Evolutionary conservation across 169 alveolate genomes (phyloP).

Genomic region (Plasmodium berghei): DNA sequence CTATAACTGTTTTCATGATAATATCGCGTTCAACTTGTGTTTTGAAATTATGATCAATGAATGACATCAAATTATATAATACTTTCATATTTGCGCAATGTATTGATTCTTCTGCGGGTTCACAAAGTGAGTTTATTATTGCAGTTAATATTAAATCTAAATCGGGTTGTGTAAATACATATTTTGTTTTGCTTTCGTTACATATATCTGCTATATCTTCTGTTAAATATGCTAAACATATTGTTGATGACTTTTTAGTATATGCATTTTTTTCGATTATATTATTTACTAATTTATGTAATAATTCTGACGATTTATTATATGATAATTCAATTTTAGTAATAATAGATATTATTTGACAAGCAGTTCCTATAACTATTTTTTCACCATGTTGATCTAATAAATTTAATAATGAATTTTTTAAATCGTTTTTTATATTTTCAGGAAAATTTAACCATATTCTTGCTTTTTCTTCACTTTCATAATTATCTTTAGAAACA

Average conservation of each 20-base stretch:
- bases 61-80: constrained; percentile 79
- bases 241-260: constrained; percentile 86
- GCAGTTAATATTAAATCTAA: constrained; percentile 82
- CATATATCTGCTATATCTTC: constrained; percentile 87
- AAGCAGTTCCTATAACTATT: constrained; percentile 86
- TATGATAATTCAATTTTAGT: constrained; percentile 88
- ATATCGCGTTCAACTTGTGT: constrained; percentile 83
- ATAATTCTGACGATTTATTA: constrained; percentile 90
- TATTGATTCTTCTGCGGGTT: constrained; percentile 80
- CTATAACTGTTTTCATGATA: constrained; percentile 84
- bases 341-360: constrained; percentile 89
- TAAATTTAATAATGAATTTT: constrained; percentile 81
- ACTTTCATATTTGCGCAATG: constrained; percentile 82
- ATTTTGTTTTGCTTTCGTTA: constrained; percentile 80
- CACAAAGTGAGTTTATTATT: constrained; percentile 82
- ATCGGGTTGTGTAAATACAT: constrained; percentile 80
- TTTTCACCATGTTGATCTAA: constrained; percentile 85
- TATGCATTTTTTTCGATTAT: constrained; percentile 85
- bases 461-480: constrained; percentile 85
- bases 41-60: constrained; percentile 81
- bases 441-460: constrained; percentile 82
- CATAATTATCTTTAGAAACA: constrained; percentile 83
- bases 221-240: constrained; percentile 87
- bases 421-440: constrained; percentile 82
- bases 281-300: constrained; percentile 82